A percentile compares a stretch with the other conserved stretches of the same genome.
phyloP scores from a whole-genome alignment of 1,284 basidiomycete species.

The Trametes versicolor region DNA sequence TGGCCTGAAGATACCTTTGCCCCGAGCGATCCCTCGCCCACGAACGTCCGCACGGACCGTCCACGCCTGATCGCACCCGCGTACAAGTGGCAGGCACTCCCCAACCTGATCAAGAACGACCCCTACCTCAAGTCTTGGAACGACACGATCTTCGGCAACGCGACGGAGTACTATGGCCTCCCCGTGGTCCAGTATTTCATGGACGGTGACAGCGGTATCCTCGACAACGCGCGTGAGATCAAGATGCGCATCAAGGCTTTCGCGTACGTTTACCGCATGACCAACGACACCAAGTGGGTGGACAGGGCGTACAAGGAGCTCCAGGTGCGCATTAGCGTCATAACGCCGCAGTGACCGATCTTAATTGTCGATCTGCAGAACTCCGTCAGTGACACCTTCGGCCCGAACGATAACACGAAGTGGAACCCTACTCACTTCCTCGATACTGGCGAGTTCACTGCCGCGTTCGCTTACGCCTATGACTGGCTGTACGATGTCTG shows the following conservation, averaged over 20 bases:
- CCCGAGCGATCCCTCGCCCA: conserved; percentile 66
- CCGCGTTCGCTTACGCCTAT: conserved; percentile 92
- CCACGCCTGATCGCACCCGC: conserved; percentile 92
- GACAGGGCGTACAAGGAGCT: conserved; percentile 89
- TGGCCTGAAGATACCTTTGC: conserved; percentile 85
- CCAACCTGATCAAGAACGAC: conserved; percentile 82
- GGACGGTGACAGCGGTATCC: conserved; percentile 91
- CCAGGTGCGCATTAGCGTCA: conserved; percentile 58
- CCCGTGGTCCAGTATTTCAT: conserved; percentile 77
- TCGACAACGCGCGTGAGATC: conserved; percentile 91
- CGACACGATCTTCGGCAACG: conserved; percentile 91
- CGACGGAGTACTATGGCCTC: conserved; percentile 71
- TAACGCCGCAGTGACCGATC: background rate
- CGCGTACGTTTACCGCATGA: conserved; percentile 91
- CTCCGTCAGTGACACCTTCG: conserved; percentile 73
- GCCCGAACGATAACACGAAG: conserved; percentile 60
- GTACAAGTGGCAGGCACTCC: conserved; percentile 93
- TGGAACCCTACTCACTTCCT: conserved; percentile 96
- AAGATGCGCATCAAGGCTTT: conserved; percentile 95
- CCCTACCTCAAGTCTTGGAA: conserved; percentile 94
- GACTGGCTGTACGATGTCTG: conserved; percentile 95
- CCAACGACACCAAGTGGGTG: conserved; percentile 89
- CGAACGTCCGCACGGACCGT: conserved; percentile 78
- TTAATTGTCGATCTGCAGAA: conserved; percentile 54
- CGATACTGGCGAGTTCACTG: conserved; percentile 90